Base-by-base conservation (phyloP, 2,329 filamentous ascomycete species). In the Endoconidiophora laricicola region DNA sequence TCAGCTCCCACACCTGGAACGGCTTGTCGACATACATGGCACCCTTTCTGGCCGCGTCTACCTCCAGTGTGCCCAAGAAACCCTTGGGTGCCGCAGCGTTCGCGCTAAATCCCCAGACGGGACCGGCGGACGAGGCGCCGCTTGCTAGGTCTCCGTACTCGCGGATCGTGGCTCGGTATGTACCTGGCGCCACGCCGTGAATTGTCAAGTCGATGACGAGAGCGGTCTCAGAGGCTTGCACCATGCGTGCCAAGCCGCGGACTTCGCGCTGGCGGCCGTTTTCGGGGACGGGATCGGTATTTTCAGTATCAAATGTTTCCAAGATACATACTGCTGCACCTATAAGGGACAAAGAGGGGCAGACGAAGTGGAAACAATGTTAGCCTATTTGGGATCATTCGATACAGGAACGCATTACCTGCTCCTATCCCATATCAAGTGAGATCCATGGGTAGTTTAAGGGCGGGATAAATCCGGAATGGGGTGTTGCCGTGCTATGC, bases 1-100 rank as follows among this genome's bases (percentile, higher is more conserved):
- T 94, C 63, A 94, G 75, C 66, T 98, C 90, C 91, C 90, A 96
- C 48, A 96, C 81, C 62, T 90, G 79, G 54, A 96, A 80, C 0
- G 79, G 74, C 56, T 78, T 80, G 61, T 94, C 86, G 55, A 94
- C 61, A 63, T 96, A 94, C 12, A 81, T 78, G 56, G 77, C 79
- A 4, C 87, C 90, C 26, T 80, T 74, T 9, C 91, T 87, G 60
- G 82, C 74, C 59, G 79, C 69, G 52, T 78, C 81, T 36, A 98
- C 81, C 54, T 83, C 70, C 10, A 98, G 71, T 1, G 74, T 76
- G 3, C 88, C 88, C 56, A 96, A 74, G 10, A 80, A 58, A 20
- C 68, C 71, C 39, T 66, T 68, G 44, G 67, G 64, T 3, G 62
- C 68, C 23, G 59, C 56, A 9, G 41, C 5, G 23, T n/a, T 26